Evolutionary conservation across 2,329 filamentous ascomycete species (phyloP).

Genomic region (Chaetomiaceae sp.): DNA sequence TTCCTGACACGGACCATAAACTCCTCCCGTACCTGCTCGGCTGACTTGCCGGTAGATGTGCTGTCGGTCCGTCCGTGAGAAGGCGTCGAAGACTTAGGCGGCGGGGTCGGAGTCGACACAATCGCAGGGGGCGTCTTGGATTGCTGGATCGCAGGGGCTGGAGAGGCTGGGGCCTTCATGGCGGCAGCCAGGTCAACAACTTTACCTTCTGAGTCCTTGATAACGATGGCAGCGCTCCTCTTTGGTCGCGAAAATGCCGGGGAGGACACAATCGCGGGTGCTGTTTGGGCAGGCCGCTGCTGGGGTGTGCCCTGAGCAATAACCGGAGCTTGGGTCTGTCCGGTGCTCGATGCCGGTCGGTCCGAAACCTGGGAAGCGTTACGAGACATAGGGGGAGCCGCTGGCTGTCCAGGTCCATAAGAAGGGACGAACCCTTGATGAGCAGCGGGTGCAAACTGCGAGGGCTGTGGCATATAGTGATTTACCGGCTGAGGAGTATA

Average conservation of each 20-base stretch:
- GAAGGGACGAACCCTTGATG: conserved; percentile 44
- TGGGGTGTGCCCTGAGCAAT: conserved; percentile 58
- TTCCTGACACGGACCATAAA: conserved; percentile 74
- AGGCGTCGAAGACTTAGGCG: conserved; percentile 67
- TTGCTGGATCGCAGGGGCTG: conserved; percentile 50
- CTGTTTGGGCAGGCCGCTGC: conserved; percentile 58
- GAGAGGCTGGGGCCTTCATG: conserved; percentile 53
- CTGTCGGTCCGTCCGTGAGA: conserved; percentile 70
- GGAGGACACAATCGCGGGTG: conserved; percentile 39
- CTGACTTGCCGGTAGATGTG: conserved; percentile 62
- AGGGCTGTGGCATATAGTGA: conserved; percentile 46
- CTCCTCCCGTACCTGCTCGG: conserved; percentile 78
- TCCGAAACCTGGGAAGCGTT: conserved; percentile 77
- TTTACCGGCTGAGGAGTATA: conserved; percentile 37
- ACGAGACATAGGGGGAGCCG: conserved; percentile 73
- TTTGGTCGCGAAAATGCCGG: conserved; percentile 47
- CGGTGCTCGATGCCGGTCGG: conserved; percentile 60
- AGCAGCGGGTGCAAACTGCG: conserved; percentile 48
- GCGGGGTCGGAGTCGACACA: conserved; percentile 72
- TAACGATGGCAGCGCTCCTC: conserved; percentile 73
- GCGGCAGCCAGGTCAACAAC: conserved; percentile 64
- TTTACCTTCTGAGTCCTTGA: conserved; percentile 80
- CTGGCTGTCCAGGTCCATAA: conserved; percentile 34
- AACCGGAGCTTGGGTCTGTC: conserved; percentile 55
- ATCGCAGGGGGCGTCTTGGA: conserved; percentile 66